These are phyloP conservation scores for Arthrobotrys sphaeroides DNA, from an alignment of 2,329 filamentous ascomycete species.

Conservation along the genomic window DNA sequence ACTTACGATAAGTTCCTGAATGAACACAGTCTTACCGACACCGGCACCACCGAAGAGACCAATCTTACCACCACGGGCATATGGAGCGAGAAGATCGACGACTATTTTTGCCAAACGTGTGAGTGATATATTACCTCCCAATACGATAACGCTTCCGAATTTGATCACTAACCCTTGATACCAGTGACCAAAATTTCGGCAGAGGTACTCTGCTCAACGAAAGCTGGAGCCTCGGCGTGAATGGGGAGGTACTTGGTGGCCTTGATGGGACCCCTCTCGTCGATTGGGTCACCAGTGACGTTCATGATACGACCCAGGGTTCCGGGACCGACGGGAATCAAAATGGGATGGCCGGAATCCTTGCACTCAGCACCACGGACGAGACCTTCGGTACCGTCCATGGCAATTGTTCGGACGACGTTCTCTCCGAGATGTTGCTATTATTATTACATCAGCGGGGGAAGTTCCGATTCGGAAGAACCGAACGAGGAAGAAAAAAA, in stretches of 20 bases:
- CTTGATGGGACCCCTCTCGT: slow-evolving; percentile 99
- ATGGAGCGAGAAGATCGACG: slow-evolving; percentile 97
- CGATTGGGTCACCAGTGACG: slow-evolving; percentile 99
- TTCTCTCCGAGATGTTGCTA: slow-evolving; percentile 99
- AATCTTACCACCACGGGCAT: slow-evolving; percentile 99
- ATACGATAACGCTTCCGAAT: background rate
- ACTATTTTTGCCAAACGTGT: slow-evolving; percentile 64
- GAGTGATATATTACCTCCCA: slow-evolving; percentile 29
- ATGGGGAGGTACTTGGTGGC: slow-evolving; percentile 85
- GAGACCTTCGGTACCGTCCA: slow-evolving; percentile 99
- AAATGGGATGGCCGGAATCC: slow-evolving; percentile 95
- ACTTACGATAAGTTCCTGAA: slow-evolving; percentile 95
- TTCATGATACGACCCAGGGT: slow-evolving; percentile 99
- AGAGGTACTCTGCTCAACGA: slow-evolving; percentile 93
- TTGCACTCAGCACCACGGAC: slow-evolving; percentile 84
- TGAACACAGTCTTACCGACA: slow-evolving; percentile 99
- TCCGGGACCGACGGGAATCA: slow-evolving; percentile 89
- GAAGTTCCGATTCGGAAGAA: background rate
- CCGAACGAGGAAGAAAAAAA: slow-evolving; percentile 5
- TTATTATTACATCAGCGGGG: slow-evolving; percentile 47
- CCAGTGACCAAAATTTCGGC: slow-evolving; percentile 97
- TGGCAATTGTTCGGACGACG: slow-evolving; percentile 99
- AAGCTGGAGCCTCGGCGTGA: slow-evolving; percentile 90
- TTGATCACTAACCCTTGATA: slow-evolving; percentile 75
- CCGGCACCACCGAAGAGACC: slow-evolving; percentile 99